A percentile compares a stretch with the other conserved stretches of the same genome.
Conservation (phyloP, 1,139 yeast genomes). For the Casaregolazyma lundiana region DNA sequence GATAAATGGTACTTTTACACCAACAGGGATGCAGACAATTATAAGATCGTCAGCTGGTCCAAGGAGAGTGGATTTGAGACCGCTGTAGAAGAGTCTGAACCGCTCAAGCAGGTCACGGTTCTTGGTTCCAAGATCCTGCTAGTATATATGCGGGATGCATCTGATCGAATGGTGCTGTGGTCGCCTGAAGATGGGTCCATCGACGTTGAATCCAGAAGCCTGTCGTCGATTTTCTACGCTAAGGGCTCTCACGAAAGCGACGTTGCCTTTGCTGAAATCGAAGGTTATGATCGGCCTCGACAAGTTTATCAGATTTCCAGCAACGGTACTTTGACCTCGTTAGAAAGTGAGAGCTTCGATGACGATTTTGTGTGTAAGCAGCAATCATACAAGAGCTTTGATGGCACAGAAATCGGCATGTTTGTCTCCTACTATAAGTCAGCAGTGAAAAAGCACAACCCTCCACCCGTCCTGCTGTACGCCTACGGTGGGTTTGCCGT, state of each 20-base stretch:
- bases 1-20: conserved; percentile 8
- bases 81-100: conserved; percentile 3
- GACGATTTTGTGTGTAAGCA: conserved; percentile 10
- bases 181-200: neutral
- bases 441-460: neutral
- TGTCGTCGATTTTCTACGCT: conserved; percentile 3
- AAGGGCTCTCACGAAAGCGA: neutral
- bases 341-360: neutral
- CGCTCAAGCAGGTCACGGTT: neutral
- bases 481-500: conserved; percentile 10
- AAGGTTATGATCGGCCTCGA: conserved; percentile 5
- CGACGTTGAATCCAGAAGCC: conserved; percentile 2
- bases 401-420: conserved; percentile 10
- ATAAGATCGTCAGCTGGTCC: conserved; percentile 9
- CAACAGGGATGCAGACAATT: conserved; percentile 9
- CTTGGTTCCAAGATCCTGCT: conserved; percentile 8
- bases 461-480: conserved; percentile 10
- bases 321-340: neutral
- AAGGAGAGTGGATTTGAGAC: conserved; percentile 2
- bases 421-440: conserved; percentile 10
- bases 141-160: conserved; percentile 7
- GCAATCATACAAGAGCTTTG: conserved; percentile 6
- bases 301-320: conserved; percentile 4
- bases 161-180: conserved; percentile 8
- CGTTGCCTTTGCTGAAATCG: conserved; percentile 11